These are phyloP conservation scores for Lactifluus volemus DNA, from an alignment of 768 basidiomycete genomes.

Conservation along the genomic window DNA sequence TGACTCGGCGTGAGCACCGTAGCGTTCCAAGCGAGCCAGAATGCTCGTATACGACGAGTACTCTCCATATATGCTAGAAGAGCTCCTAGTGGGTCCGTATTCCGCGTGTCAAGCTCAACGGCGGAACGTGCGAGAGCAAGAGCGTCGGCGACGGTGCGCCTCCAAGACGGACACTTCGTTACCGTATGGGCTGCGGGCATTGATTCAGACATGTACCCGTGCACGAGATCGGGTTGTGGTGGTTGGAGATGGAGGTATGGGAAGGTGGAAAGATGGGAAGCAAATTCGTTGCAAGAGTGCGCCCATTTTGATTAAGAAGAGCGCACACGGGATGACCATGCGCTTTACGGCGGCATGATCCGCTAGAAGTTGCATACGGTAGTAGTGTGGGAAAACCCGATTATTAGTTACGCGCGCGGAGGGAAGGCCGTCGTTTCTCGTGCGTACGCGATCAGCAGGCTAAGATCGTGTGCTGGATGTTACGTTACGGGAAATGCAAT, in stretches of 20 bases:
- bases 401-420: neutral
- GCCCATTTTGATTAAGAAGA: too few species aligned
- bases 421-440: too few species aligned
- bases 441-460: too few species aligned
- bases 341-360: neutral
- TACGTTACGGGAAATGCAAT: too few species aligned
- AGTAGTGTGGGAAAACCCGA: neutral
- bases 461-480: too few species aligned
- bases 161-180: constrained; percentile 7
- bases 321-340: too few species aligned
- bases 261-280: neutral
- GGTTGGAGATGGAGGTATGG: neutral
- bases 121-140: constrained; percentile 3
- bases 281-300: neutral
- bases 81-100: constrained; percentile 1
- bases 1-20: constrained; percentile 1
- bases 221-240: neutral
- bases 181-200: neutral
- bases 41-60: constrained; percentile 5
- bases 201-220: neutral
- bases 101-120: constrained; percentile 6
- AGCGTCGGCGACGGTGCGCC: constrained; percentile 3
- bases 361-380: neutral
- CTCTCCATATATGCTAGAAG: constrained; percentile 5
- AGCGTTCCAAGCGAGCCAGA: constrained; percentile 6